Evolutionary conservation across 345 rosid genomes (phyloP).

Genomic region (Draba incana): DNA sequence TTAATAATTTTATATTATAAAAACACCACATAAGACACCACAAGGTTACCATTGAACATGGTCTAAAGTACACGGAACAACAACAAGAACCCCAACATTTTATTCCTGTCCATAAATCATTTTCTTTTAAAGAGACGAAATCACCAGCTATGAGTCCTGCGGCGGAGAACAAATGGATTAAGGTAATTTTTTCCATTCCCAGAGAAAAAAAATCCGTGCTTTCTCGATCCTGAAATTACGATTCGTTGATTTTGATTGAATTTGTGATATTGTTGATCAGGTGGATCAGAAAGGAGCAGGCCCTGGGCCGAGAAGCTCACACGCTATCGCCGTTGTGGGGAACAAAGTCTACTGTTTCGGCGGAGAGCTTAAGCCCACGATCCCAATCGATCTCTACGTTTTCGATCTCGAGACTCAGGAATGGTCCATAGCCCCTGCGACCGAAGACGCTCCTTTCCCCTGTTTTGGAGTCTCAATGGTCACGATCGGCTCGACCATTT

Average conservation of each 20-base stretch:
- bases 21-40: no score
- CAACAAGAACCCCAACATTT: background rate
- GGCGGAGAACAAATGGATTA: slow-evolving; percentile 33
- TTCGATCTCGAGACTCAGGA: slow-evolving; percentile 38
- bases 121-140: background rate
- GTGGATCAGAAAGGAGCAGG: slow-evolving; percentile 38
- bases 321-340: slow-evolving; percentile 39
- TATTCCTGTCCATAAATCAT: background rate
- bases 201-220: no score
- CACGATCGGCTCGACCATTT: slow-evolving; percentile 38
- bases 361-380: slow-evolving; percentile 43
- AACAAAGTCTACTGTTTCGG: slow-evolving; percentile 42
- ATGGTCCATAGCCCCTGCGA: slow-evolving; percentile 41
- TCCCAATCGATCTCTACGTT: slow-evolving; percentile 37
- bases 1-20: no score
- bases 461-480: slow-evolving; percentile 41
- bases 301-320: slow-evolving; percentile 46
- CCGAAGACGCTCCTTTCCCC: slow-evolving; percentile 40
- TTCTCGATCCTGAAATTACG: background rate
- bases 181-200: slow-evolving; percentile 16
- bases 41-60: no score
- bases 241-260: background rate
- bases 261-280: slow-evolving; percentile 8
- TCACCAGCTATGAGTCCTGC: slow-evolving; percentile 23
- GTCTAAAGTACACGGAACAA: slow-evolving; percentile 11